Evolutionary conservation across 768 basidiomycete species (phyloP).

Genomic region (Cystofilobasidium ferigula): DNA sequence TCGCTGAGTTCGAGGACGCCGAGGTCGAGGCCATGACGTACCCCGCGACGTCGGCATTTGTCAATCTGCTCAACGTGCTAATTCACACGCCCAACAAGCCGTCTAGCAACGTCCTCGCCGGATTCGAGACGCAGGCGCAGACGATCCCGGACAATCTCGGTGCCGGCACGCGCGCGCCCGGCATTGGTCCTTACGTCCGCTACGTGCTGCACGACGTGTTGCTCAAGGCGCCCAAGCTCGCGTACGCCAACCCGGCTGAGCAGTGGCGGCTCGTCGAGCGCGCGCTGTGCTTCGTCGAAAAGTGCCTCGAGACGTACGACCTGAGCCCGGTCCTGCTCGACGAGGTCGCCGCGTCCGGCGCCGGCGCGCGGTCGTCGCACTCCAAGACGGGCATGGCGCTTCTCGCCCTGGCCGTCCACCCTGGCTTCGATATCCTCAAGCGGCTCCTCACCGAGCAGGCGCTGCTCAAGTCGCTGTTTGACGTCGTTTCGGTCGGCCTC

Average conservation of each 20-base stretch:
- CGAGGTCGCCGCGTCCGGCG: constrained; percentile 29
- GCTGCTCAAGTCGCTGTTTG: constrained; percentile 61
- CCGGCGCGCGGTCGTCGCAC: constrained; percentile 19
- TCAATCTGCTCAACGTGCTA: constrained; percentile 67
- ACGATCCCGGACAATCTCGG: constrained; percentile 73
- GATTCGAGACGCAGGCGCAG: constrained; percentile 52
- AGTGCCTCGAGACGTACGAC: constrained; percentile 68
- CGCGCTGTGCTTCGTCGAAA: constrained; percentile 73
- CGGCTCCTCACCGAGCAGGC: constrained; percentile 61
- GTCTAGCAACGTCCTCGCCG: constrained; percentile 40
- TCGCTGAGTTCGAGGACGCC: constrained; percentile 74
- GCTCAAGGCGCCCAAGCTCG: constrained; percentile 59
- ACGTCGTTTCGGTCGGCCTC: constrained; percentile 69
- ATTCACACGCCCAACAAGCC: constrained; percentile 66
- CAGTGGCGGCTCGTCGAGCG: constrained; percentile 78
- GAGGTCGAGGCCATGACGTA: constrained; percentile 68
- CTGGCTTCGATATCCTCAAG: constrained; percentile 76
- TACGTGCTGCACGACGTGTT: constrained; percentile 88
- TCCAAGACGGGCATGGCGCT: constrained; percentile 26
- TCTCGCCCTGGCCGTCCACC: constrained; percentile 48
- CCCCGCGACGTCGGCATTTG: constrained; percentile 78
- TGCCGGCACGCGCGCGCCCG: constrained; percentile 65
- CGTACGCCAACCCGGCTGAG: constrained; percentile 63
- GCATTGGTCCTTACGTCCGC: constrained; percentile 66
- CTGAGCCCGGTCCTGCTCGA: constrained; percentile 56